A percentile compares a stretch with the other conserved stretches of the same genome.
These are phyloP conservation scores for Candida multigemmis DNA, from an alignment of 805 yeast genomes.

Conservation along the genomic window DNA sequence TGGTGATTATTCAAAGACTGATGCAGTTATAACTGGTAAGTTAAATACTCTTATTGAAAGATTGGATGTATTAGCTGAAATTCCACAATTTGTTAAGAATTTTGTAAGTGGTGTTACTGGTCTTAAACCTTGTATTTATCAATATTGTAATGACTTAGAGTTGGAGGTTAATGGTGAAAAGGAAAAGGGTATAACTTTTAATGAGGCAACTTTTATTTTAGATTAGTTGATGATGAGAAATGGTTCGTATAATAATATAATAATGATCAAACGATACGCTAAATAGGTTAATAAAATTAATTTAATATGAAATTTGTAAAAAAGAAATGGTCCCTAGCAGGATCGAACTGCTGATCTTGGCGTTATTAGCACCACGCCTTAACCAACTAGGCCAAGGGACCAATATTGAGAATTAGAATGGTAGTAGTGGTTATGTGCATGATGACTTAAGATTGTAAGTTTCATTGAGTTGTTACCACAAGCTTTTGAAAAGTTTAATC, in stretches of 20 bases:
- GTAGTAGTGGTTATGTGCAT: no score
- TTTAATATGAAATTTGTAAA: no score
- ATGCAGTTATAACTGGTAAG: constrained; percentile 50
- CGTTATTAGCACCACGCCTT: constrained; percentile 47
- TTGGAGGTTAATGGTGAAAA: constrained; percentile 34
- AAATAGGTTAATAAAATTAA: no score
- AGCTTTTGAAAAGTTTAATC: no score
- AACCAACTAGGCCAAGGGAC: constrained; percentile 50
- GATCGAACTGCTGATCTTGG: constrained; percentile 80
- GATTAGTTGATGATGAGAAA: no score
- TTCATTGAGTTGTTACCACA: no score
- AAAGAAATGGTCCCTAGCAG: constrained; percentile 69
- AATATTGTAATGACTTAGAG: constrained; percentile 61
- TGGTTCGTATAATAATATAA: no score
- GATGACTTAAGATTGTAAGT: no score
- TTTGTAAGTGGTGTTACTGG: constrained; percentile 94
- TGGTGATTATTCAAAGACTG: constrained; percentile 29
- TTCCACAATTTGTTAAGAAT: constrained; percentile 88
- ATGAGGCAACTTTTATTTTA: constrained; percentile 73
- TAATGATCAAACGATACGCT: no score
- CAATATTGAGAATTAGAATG: no score
- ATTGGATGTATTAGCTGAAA: constrained; percentile 96
- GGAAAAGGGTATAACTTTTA: constrained; percentile 62
- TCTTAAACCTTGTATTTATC: constrained; percentile 93
- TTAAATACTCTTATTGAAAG: constrained; percentile 67